phyloP scores from a whole-genome alignment of 768 basidiomycete genomes.

The Leccinum longicurvipes region DNA sequence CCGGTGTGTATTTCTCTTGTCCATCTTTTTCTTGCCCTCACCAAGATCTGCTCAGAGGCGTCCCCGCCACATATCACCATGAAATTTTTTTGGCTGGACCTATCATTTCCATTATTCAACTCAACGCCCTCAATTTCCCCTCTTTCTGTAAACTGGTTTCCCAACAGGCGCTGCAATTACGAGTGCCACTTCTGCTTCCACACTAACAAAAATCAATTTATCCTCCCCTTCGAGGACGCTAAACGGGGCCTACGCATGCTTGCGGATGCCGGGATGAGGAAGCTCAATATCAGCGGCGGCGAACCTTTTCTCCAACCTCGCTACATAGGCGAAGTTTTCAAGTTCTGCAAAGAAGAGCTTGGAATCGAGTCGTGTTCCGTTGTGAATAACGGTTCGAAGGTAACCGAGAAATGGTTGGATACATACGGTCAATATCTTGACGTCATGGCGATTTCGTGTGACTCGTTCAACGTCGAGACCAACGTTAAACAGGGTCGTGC shows the following conservation, averaged over 20 bases:
- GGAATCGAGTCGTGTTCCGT: slow-evolving; percentile 34
- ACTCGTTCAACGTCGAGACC: slow-evolving; percentile 36
- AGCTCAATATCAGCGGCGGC: slow-evolving; percentile 37
- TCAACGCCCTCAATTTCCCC: slow-evolving; percentile 1
- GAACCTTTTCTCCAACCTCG: slow-evolving; percentile 37
- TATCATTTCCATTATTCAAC: slow-evolving; percentile 17
- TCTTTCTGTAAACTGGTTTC: slow-evolving; percentile 31
- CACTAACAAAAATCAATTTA: slow-evolving; percentile 33
- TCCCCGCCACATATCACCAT: neutral
- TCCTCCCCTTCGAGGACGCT: slow-evolving; percentile 35
- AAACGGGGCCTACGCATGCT: slow-evolving; percentile 34
- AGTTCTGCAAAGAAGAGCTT: slow-evolving; percentile 37
- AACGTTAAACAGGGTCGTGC: slow-evolving; percentile 34
- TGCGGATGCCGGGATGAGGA: slow-evolving; percentile 33
- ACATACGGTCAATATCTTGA: slow-evolving; percentile 38
- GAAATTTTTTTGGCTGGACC: slow-evolving; percentile 16
- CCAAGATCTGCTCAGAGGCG: neutral
- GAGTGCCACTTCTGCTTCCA: slow-evolving; percentile 42
- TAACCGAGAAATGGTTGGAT: slow-evolving; percentile 40
- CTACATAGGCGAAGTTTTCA: slow-evolving; percentile 38
- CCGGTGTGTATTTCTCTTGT: too few relatives aligned
- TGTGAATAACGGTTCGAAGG: slow-evolving; percentile 38
- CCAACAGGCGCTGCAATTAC: slow-evolving; percentile 33
- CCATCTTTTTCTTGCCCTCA: neutral
- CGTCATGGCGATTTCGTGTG: slow-evolving; percentile 42